A percentile compares a stretch with the other conserved stretches of the same genome.
These are phyloP conservation scores for Diplodia corticola DNA, from an alignment of 2,329 filamentous ascomycete species.

Conservation along the genomic window DNA sequence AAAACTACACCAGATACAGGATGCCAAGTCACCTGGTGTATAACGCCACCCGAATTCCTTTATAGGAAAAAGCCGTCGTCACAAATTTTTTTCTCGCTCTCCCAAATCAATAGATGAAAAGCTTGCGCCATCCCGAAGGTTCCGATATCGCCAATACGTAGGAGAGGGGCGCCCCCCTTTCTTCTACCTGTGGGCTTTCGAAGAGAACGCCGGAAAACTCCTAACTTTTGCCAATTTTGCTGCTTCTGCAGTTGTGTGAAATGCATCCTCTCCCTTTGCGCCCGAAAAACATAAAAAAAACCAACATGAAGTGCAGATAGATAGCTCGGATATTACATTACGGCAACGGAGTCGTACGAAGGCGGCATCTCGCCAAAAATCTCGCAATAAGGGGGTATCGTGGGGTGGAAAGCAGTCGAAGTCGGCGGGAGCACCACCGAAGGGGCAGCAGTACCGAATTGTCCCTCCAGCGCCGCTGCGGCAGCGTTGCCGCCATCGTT, in stretches of 20 bases:
- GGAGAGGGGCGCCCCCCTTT: not conserved
- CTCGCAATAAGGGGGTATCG: conserved; percentile 1
- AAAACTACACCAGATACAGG: not conserved
- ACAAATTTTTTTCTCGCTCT: not conserved
- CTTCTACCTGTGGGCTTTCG: not conserved
- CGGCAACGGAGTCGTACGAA: conserved; percentile 4
- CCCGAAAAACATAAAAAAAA: not conserved
- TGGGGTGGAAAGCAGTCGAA: not conserved
- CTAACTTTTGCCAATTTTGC: not conserved
- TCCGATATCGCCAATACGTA: not conserved
- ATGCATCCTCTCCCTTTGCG: not conserved
- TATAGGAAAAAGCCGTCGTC: not conserved
- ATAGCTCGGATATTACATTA: not conserved
- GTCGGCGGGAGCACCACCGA: not conserved
- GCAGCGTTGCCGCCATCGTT: not conserved
- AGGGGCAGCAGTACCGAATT: not conserved
- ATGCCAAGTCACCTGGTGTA: not conserved
- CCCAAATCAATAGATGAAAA: not conserved
- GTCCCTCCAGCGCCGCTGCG: not conserved
- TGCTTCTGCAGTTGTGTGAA: not conserved
- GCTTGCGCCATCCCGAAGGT: not conserved
- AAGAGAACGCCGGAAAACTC: not conserved
- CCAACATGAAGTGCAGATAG: not conserved
- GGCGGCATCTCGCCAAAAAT: conserved; percentile 8
- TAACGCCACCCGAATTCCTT: conserved; percentile 5